These are phyloP conservation scores for Multifurca ochricompacta DNA, from an alignment of 768 basidiomycete genomes.

Conservation along the genomic window DNA sequence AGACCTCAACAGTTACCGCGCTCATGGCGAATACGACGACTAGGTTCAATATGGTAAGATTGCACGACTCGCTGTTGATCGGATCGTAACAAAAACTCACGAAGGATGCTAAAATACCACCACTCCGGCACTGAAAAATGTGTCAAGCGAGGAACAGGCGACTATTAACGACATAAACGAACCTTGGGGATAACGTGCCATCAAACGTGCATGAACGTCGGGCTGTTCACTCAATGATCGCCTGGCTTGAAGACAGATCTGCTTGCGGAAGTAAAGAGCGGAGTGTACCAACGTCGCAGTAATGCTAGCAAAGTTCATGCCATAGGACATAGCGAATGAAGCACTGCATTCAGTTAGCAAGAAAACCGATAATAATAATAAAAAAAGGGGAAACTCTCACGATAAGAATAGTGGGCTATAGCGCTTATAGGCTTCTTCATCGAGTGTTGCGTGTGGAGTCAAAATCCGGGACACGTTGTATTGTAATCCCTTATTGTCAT, in stretches of 20 bases:
- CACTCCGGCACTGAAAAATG: constrained; percentile 38
- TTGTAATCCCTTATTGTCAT: constrained; percentile 34
- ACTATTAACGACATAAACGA: not conserved
- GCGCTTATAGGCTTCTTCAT: constrained; percentile 32
- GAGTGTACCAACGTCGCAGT: constrained; percentile 41
- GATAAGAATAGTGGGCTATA: constrained; percentile 41
- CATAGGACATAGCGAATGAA: constrained; percentile 74
- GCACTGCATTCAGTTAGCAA: constrained; percentile 23
- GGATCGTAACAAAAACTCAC: constrained; percentile 22
- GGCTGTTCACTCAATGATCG: constrained; percentile 39
- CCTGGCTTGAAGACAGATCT: constrained; percentile 36
- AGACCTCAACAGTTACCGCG: constrained; percentile 51
- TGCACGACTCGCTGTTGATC: not conserved
- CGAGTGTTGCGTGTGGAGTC: constrained; percentile 30
- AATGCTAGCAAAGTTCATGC: constrained; percentile 51
- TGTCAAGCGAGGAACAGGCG: not conserved
- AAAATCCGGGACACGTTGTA: constrained; percentile 38
- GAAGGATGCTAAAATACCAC: constrained; percentile 41
- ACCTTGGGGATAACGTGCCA: constrained; percentile 43
- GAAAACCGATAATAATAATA: constrained; percentile 31
- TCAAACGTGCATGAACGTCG: constrained; percentile 44
- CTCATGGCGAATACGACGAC: constrained; percentile 57
- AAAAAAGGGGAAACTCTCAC: constrained; percentile 49
- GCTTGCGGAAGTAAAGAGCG: constrained; percentile 39
- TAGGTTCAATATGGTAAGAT: constrained; percentile 30